Base-by-base conservation (phyloP, 2,329 filamentous ascomycete species). In the Aspergillus unguis region DNA sequence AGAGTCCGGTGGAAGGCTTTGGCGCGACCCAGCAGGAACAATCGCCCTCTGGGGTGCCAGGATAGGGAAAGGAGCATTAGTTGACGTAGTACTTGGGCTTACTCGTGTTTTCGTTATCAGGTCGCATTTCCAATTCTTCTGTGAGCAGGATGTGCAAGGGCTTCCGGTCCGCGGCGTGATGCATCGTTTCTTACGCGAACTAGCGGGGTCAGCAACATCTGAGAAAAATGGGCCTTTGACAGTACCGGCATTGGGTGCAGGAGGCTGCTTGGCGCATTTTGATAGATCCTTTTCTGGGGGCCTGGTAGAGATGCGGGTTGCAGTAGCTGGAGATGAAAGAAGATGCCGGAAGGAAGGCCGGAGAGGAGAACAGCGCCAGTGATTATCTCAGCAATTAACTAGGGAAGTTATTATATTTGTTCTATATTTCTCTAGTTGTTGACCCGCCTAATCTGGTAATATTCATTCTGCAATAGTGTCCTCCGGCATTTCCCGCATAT, bases 401-500 rank as follows among this genome's bases (percentile, higher is more conserved):
- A 17, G 17, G 17, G 17, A 17, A 17, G 17, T 17, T 17, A 17
- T 17, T 17, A 17, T 17, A 17, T 1, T 1, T 17, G 17, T 17
- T 17, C 17, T 17, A 17, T 17, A 17, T 17, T 17, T 17, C 17
- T 17, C 17, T 17, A 17, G 6, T 17, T 36, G 17, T 17, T 1
- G 17, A 36, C 10, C 33, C 4, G 3, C 3, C 2, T 7, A 17
- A 10, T n/a, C 33, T 6, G 11, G 17, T 4, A 36, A 36, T 36
- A 36, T 36, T 0, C 5, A 9, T 49, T 35, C 48, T 9, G 48
- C 54, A 50, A 57, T 57, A 25, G 11, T 38, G 26, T 57, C 55
- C 23, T 44, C 44, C 26, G 52, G 48, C 23, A 17, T 17, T 17
- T 27, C 49, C n/a, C 51, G 38, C 51, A 56, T 56, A 9, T 48